A percentile compares a stretch with the other conserved stretches of the same genome.
phyloP scores from a whole-genome alignment of 1,139 yeast species.

The Blastobotrys arbuscula region DNA sequence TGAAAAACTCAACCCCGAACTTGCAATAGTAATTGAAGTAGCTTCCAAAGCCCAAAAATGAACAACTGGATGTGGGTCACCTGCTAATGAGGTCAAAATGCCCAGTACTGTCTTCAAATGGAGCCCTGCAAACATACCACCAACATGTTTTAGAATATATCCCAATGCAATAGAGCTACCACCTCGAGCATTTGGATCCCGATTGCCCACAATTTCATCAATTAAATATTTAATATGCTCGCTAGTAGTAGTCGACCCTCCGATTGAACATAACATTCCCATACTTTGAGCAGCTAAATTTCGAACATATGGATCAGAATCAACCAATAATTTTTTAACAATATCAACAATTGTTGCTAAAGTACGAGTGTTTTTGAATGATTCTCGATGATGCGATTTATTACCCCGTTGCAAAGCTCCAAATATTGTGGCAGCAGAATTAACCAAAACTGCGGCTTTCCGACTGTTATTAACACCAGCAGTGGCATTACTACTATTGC shows the following conservation, averaged over 20 bases:
- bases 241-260: conserved; percentile 36
- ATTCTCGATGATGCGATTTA: conserved; percentile 9
- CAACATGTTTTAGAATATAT: conserved; percentile 47
- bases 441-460: conserved; percentile 29
- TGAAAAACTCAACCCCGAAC: conserved; percentile 48
- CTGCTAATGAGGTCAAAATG: conserved; percentile 54
- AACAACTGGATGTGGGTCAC: conserved; percentile 82
- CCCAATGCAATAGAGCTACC: conserved; percentile 58
- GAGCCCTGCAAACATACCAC: conserved; percentile 38
- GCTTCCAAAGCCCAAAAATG: conserved; percentile 68
- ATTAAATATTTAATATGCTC: conserved; percentile 52
- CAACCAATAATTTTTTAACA: conserved; percentile 43
- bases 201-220: conserved; percentile 54
- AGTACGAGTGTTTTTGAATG: conserved; percentile 29
- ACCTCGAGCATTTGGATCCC: conserved; percentile 63
- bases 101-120: conserved; percentile 47
- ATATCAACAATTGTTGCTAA: conserved; percentile 52
- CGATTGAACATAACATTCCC: conserved; percentile 53
- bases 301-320: conserved; percentile 33
- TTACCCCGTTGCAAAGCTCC: conserved; percentile 12
- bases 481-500: conserved; percentile 21
- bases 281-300: conserved; percentile 59
- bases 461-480: conserved; percentile 18
- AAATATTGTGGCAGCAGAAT: conserved; percentile 12
- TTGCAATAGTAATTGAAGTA: conserved; percentile 49